Percentiles rank a stretch among this genome's conserved stretches.
Evolutionary conservation across 179 eudicot genomes (phyloP).

Genomic region (Beta corolliflora): DNA sequence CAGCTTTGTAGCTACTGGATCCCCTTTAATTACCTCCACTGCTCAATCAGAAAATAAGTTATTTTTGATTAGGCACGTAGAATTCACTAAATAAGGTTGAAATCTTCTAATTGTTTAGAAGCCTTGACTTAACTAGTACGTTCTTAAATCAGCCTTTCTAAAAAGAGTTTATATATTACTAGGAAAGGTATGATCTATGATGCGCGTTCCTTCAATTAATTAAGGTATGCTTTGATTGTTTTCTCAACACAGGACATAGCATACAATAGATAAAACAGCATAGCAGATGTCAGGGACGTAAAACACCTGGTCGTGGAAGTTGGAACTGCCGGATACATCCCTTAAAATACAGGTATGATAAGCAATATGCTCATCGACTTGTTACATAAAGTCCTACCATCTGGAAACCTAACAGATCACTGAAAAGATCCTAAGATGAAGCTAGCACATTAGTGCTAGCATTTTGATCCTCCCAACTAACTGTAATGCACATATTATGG

Average conservation of each 20-base stretch:
- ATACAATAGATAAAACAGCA: background rate
- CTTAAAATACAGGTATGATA: background rate
- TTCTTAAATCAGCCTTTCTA: background rate
- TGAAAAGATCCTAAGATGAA: background rate
- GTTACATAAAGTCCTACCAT: background rate
- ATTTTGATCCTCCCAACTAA: background rate
- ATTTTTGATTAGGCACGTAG: background rate
- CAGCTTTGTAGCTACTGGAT: constrained; percentile 53
- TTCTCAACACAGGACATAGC: background rate
- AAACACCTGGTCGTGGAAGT: too few relatives aligned
- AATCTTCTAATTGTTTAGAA: background rate
- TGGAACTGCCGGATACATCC: background rate
- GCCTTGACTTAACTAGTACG: background rate
- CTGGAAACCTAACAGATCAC: background rate
- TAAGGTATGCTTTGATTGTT: background rate
- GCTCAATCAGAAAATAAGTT: constrained; percentile 34
- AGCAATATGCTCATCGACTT: background rate
- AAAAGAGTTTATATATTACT: background rate
- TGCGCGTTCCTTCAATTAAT: background rate
- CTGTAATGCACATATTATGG: too few relatives aligned
- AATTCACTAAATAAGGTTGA: background rate
- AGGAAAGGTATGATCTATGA: background rate
- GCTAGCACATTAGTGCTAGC: background rate
- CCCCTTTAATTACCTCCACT: constrained; percentile 43
- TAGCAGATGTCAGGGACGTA: background rate